These are phyloP conservation scores for Setomelanomma holmii DNA, from an alignment of 2,329 filamentous ascomycete species.

Conservation along the genomic window DNA sequence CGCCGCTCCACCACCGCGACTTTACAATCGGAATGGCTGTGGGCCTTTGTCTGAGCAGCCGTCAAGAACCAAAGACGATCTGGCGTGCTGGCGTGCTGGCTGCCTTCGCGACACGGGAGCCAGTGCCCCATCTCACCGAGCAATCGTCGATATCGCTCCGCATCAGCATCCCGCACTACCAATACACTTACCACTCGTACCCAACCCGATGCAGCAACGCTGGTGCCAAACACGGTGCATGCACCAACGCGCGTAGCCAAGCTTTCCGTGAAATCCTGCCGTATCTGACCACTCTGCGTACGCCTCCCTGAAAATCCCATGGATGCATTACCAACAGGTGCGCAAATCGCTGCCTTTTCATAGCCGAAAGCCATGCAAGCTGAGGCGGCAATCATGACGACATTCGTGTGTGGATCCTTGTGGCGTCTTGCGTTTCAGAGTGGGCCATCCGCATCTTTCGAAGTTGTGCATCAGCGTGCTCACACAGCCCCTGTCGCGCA, in stretches of 20 bases:
- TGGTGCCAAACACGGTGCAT: background rate
- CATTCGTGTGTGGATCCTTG: constrained; percentile 2
- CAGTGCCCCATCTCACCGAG: background rate
- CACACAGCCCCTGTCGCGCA: too few relatives aligned
- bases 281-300: background rate
- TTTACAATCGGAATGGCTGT: too few relatives aligned
- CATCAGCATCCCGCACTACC: background rate
- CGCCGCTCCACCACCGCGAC: background rate
- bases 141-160: constrained; percentile 5
- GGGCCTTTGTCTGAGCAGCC: background rate
- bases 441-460: too few relatives aligned
- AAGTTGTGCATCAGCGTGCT: too few relatives aligned
- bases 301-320: background rate
- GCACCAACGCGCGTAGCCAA: background rate
- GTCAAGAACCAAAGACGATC: background rate
- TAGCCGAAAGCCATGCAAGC: background rate
- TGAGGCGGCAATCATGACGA: constrained; percentile 9
- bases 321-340: background rate
- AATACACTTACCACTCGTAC: background rate
- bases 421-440: too few relatives aligned
- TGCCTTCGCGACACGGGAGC: too few relatives aligned
- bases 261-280: background rate
- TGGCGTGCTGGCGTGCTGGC: too few relatives aligned
- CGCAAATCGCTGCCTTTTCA: background rate
- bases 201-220: background rate